Conservation (phyloP, 441 rosid genomes). For the Breynia disticha region DNA sequence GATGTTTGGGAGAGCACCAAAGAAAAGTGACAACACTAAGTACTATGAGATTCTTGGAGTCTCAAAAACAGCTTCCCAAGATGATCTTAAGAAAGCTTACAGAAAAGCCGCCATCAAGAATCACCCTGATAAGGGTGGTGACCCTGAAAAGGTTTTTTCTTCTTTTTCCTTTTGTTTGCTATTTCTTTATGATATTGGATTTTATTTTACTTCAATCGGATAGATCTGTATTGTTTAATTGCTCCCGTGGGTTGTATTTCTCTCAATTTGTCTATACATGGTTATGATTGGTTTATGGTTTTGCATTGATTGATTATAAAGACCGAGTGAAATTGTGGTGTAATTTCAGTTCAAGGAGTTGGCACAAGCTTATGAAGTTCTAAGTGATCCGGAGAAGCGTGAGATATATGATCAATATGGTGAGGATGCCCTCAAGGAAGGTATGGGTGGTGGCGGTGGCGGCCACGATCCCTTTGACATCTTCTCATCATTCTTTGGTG, state of each 20-base stretch:
- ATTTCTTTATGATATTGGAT: neutral
- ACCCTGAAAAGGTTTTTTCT: slow-evolving; percentile 62
- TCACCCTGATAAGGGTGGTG: slow-evolving; percentile 92
- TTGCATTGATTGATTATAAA: neutral
- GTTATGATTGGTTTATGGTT: slow-evolving; percentile 1
- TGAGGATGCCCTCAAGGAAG: slow-evolving; percentile 95
- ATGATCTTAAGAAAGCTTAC: slow-evolving; percentile 85
- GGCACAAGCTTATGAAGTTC: slow-evolving; percentile 94
- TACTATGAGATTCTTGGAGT: slow-evolving; percentile 63
- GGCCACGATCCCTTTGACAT: slow-evolving; percentile 91
- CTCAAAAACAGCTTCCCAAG: slow-evolving; percentile 51
- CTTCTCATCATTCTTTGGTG: slow-evolving; percentile 89
- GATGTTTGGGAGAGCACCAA: slow-evolving; percentile 66
- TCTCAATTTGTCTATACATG: neutral
- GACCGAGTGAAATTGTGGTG: neutral
- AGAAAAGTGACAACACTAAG: slow-evolving; percentile 59
- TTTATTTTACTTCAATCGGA: neutral
- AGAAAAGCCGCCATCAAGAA: slow-evolving; percentile 83
- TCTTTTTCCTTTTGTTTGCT: neutral
- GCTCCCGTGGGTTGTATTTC: neutral
- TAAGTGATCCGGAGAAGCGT: slow-evolving; percentile 86
- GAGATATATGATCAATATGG: slow-evolving; percentile 90
- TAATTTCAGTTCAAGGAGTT: slow-evolving; percentile 71
- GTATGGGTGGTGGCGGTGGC: slow-evolving; percentile 73
- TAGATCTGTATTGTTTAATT: neutral